Evolutionary conservation across 75 land plant genomes (phyloP).

Genomic region (Isoetes taiwanensis): DNA sequence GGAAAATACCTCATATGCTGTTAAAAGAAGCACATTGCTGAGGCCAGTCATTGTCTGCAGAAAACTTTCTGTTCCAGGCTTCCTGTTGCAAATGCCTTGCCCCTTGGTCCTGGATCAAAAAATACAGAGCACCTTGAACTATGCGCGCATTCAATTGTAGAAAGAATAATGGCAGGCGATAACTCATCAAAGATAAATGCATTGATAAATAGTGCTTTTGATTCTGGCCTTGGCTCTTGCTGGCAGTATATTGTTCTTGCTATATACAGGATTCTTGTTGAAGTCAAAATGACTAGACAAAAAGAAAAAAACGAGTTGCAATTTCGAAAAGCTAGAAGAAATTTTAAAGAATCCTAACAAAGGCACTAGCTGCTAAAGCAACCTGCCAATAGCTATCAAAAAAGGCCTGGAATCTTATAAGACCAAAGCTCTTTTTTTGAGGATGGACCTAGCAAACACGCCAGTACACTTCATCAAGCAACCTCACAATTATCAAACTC

Average conservation of each 20-base stretch:
- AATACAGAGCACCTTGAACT: conserved; percentile 58
- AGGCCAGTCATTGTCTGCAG: conserved; percentile 31
- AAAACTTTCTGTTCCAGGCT: conserved; percentile 33
- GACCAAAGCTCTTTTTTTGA: no score
- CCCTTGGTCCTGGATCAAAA: conserved; percentile 95
- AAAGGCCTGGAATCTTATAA: no score
- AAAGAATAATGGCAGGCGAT: conserved; percentile 32
- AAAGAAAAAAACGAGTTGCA: no score
- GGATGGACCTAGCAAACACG: no score
- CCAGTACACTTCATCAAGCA: no score
- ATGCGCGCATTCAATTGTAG: conserved; percentile 50
- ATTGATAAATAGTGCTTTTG: conserved; percentile 65
- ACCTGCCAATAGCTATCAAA: no score
- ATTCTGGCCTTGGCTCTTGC: conserved; percentile 27
- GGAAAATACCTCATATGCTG: conserved; percentile 63
- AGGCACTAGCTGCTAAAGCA: no score
- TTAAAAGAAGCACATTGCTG: conserved; percentile 78
- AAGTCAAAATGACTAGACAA: conserved; percentile 67
- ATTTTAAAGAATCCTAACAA: no score
- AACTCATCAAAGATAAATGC: conserved; percentile 86
- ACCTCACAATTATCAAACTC: no score
- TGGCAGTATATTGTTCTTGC: conserved; percentile 46
- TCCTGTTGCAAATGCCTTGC: conserved; percentile 38
- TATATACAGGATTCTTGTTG: conserved; percentile 62
- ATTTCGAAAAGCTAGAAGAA: no score